phyloP scores from a whole-genome alignment of 352 stramenopile genomes.

The Phytopythium delawarense region DNA sequence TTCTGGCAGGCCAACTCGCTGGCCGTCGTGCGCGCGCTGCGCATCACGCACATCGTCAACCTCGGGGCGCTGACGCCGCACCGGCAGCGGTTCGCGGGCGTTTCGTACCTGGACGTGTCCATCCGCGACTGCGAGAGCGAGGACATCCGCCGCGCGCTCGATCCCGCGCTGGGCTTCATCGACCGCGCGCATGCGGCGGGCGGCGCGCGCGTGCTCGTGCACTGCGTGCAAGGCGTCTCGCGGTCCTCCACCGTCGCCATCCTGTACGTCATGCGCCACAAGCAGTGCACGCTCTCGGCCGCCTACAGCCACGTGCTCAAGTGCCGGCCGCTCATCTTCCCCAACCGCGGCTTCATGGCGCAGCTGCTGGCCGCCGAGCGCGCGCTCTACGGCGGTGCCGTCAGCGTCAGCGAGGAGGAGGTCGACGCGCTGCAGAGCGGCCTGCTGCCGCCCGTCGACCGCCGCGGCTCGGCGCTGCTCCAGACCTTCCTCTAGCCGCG shows the following conservation, averaged over 20 bases:
- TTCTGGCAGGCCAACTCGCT: slow-evolving; percentile 77
- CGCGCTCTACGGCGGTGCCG: slow-evolving; percentile 57
- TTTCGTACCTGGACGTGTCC: slow-evolving; percentile 63
- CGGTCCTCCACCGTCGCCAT: slow-evolving; percentile 75
- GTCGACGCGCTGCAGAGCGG: slow-evolving; percentile 68
- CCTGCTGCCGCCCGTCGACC: slow-evolving; percentile 50
- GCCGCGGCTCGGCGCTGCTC: slow-evolving; percentile 48
- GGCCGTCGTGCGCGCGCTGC: slow-evolving; percentile 40
- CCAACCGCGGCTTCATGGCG: slow-evolving; percentile 76
- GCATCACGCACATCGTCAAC: slow-evolving; percentile 76
- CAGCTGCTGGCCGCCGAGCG: slow-evolving; percentile 68
- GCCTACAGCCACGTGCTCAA: slow-evolving; percentile 81
- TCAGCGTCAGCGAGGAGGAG: slow-evolving; percentile 58
- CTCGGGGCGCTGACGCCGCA: slow-evolving; percentile 59
- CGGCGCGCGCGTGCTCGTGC: slow-evolving; percentile 56
- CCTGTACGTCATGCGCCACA: slow-evolving; percentile 76
- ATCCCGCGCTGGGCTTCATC: slow-evolving; percentile 50
- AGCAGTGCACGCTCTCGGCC: slow-evolving; percentile 63
- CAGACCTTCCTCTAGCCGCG: slow-evolving; percentile 30
- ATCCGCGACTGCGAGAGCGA: slow-evolving; percentile 58
- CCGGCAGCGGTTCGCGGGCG: slow-evolving; percentile 43
- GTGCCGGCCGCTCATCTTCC: slow-evolving; percentile 72
- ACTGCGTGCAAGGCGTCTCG: slow-evolving; percentile 81
- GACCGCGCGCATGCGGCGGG: slow-evolving; percentile 23
- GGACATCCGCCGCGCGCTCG: slow-evolving; percentile 55